Percentiles rank a stretch among this genome's conserved stretches.
These are phyloP conservation scores for Dichotomocladium elegans DNA, from an alignment of 371 early-diverging fungal species.

Conservation along the genomic window DNA sequence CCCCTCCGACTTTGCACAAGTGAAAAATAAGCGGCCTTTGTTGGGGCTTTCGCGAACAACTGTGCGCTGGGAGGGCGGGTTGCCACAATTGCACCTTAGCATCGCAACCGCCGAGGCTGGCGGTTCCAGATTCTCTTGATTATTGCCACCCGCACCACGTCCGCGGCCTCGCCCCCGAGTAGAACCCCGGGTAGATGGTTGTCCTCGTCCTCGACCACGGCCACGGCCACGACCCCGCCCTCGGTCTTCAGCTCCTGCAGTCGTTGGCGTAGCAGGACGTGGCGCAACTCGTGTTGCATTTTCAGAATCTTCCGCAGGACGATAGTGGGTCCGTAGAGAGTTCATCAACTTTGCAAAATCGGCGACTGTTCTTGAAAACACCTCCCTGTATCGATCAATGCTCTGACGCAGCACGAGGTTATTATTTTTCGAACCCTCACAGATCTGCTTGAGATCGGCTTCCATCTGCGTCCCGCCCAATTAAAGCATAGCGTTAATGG, in stretches of 20 bases:
- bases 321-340: constrained; percentile 39
- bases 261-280: neutral
- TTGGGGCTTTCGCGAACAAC: too few relatives aligned
- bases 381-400: constrained; percentile 59
- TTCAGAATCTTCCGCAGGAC: constrained; percentile 17
- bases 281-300: neutral
- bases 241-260: neutral
- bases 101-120: too few relatives aligned
- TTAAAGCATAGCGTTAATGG: neutral
- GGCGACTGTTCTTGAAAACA: constrained; percentile 46
- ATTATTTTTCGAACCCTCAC: constrained; percentile 55
- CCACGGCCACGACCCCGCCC: constrained; percentile 6
- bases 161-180: constrained; percentile 15
- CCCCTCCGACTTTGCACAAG: too few relatives aligned
- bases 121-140: too few relatives aligned
- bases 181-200: constrained; percentile 8
- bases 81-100: too few relatives aligned
- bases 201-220: constrained; percentile 2
- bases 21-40: too few relatives aligned
- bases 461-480: constrained; percentile 15
- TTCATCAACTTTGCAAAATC: constrained; percentile 45
- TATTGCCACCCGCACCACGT: constrained; percentile 1
- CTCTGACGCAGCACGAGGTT: constrained; percentile 58
- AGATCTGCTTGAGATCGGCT: constrained; percentile 59
- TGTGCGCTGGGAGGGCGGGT: too few relatives aligned